Base-by-base conservation (phyloP, 768 basidiomycete species). In the Tylopilus plumbeoviolaceoides region DNA sequence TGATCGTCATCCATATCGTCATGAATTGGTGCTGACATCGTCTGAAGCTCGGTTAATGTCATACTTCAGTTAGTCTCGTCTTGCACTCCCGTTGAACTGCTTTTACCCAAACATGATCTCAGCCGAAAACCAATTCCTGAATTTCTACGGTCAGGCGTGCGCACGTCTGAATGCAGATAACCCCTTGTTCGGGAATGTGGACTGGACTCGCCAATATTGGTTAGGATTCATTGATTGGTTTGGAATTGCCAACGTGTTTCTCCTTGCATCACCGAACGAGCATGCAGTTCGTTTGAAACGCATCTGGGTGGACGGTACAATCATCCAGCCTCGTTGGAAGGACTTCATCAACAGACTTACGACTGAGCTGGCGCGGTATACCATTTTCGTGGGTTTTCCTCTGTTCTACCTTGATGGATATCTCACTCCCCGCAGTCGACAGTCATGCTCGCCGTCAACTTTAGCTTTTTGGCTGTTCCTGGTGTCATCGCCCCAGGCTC, bases 361-460 rank as follows among this genome's bases (percentile, higher is more conserved):
- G 9, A 12, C 27, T 1, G 50, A 60, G 38, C 23, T 58, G 12
- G 51, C 31, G 6, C 56, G 48, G 23, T 62, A 48, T 48, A 53
- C 60, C 23, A 53, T 53, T 1, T 50, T 62, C 36, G 59, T 58
- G 31, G 21, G 59, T 44, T 20, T 7, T 4, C 2, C 11, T 25
- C 7, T 2, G 7, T 5, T 48, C 4, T 36, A 15, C 6, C 5
- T 10, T 38, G 10, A 4, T 7, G 0, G 27, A n/a, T 23, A 12
- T 20, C 8, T 40, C 39, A 40, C 21, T 7, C 5, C 38, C 47
- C 2, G 11, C 21, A 59, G 58, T 59, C 58, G 17, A 59, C 54
- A 30, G 59, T 61, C 11, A 57, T 59, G 54, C 50, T 59, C 9
- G 59, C 59, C 1, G 59, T 59, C 3, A 44, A 61, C 4, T 36